Base-by-base conservation (phyloP, 2,329 filamentous ascomycete genomes). In the Kalaharituber pfeilii region DNA sequence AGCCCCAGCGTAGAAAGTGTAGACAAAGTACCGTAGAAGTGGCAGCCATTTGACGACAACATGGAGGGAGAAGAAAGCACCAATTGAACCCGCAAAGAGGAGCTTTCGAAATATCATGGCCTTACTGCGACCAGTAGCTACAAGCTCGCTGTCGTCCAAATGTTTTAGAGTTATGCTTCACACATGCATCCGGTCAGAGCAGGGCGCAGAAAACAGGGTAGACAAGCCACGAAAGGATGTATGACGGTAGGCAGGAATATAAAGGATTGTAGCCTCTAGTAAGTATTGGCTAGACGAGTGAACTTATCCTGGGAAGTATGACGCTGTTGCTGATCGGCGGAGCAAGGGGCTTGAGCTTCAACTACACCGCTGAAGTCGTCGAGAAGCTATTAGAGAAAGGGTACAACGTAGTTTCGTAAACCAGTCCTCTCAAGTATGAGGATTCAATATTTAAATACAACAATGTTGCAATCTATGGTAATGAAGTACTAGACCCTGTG, bases 1-100 rank as follows among this genome's bases (percentile, higher is more conserved):
- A 2, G 26, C 22, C 15, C 47, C 47, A 26, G 24, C 27, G 47
- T 28, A 28, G 47, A 50, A 50, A 13, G 47, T 50, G 25, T 30
- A 50, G 22, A 50, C 47, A 25, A 50, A 50, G 15, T 28, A 50
- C 25, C 47, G 47, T 15, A 50, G 47, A 15, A 50, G 47, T 11
- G 47, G 47, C n/a, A 50, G 47, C 25, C 27, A 50, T 50, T 22
- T 27, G 13, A 50, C 27, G 47, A 50, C 47, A 50, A 50, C n/a
- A 26, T 50, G 24, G 22, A 50, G 47, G 15, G 47, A 50, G 26
- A 50, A 30, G 47, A 50, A 28, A 15, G 47, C 47, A 28, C 7
- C 13, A 22, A 50, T 15, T 28, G 25, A 28, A 13, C 22, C 26
- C 24, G 24, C 24, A 25, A 28, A 13, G 26, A 50, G 22, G 3